Evolutionary conservation across 768 basidiomycete genomes (phyloP).

Genomic region (Gloeopeniophorella convolvens): DNA sequence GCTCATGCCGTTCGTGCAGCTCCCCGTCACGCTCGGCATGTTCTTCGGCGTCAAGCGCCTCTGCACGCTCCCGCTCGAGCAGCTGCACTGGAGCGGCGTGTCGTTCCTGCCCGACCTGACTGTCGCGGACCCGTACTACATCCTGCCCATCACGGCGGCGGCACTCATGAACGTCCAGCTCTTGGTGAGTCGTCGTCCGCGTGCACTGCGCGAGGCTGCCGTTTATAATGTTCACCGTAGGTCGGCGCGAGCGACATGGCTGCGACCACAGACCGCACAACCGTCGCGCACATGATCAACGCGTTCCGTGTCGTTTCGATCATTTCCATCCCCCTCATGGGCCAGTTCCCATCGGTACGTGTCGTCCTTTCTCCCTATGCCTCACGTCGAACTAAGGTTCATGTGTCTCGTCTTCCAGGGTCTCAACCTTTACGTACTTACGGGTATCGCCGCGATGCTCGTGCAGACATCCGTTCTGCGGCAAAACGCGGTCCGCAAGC

Average conservation of each 20-base stretch:
- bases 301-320: slow-evolving; percentile 34
- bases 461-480: slow-evolving; percentile 44
- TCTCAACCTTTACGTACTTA: slow-evolving; percentile 50
- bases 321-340: slow-evolving; percentile 45
- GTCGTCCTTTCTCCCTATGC: not conserved
- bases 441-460: slow-evolving; percentile 40
- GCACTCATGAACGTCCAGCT: slow-evolving; percentile 65
- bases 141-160: slow-evolving; percentile 58
- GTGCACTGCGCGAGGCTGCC: not conserved
- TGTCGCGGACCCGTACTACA: slow-evolving; percentile 62
- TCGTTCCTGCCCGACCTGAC: slow-evolving; percentile 74
- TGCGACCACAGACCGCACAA: slow-evolving; percentile 11
- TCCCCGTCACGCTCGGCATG: slow-evolving; percentile 70
- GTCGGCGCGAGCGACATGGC: slow-evolving; percentile 46
- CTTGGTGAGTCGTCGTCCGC: slow-evolving; percentile 38
- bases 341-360: slow-evolving; percentile 61
- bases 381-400: not conserved
- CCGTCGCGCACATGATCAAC: slow-evolving; percentile 20
- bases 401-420: slow-evolving; percentile 34
- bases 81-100: slow-evolving; percentile 72
- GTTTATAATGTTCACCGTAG: slow-evolving; percentile 33
- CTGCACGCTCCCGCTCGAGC: slow-evolving; percentile 63
- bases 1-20: slow-evolving; percentile 56
- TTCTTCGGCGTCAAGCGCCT: slow-evolving; percentile 79
- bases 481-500: slow-evolving; percentile 34